Evolutionary conservation across 176 grass and related monocot genomes (phyloP), one percentile per base, ranked within the genome.

Genomic region (Hsuehochloa calcarea): DNA sequence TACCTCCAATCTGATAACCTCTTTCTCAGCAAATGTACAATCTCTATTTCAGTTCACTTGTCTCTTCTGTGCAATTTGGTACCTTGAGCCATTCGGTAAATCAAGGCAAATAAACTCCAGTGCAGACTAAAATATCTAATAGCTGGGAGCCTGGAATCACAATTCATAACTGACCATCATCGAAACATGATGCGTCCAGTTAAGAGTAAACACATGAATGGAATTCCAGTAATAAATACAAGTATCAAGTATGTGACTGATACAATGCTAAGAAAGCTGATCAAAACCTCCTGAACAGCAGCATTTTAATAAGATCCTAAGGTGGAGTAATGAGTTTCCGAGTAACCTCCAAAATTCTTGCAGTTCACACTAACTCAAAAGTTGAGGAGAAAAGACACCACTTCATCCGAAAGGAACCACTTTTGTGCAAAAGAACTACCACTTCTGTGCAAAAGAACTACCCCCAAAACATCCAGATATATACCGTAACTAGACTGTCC

Each of bases 391-490:
- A 61, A 82, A 66, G 68, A 68, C 58, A 61, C 22, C 66, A 86
- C 88, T 73, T 82, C 20, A 54, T 76, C 78, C 45, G 34, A 64
- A 71, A 58, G 65, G 55, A 82, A 66, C 27, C 69, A 79, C 58
- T 76, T 89, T 86, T 83, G 7, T 59, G 58, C 67, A 72, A 47
- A 82, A 79, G 47, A 70, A 25, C 6, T 80, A 41, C 17, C 43
- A 79, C 58, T 76, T 89, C 83, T 83, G 7, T 59, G 58, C 67
- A 72, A 47, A 82, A 79, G 47, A 70, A 25, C 6, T 80, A 41
- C 17, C 43, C 9, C 19, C 6, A 77, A 67, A 78, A 72, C 26
- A 80, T 54, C 13, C 14, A 40, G 37, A 39, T 77, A 67, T 65
- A 37, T 60, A 16, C 16, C 20, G 23, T 50, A 68, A 50, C 8